Evolutionary conservation across 805 yeast genomes (phyloP).

Genomic region (Phaffomyces opuntiae): DNA sequence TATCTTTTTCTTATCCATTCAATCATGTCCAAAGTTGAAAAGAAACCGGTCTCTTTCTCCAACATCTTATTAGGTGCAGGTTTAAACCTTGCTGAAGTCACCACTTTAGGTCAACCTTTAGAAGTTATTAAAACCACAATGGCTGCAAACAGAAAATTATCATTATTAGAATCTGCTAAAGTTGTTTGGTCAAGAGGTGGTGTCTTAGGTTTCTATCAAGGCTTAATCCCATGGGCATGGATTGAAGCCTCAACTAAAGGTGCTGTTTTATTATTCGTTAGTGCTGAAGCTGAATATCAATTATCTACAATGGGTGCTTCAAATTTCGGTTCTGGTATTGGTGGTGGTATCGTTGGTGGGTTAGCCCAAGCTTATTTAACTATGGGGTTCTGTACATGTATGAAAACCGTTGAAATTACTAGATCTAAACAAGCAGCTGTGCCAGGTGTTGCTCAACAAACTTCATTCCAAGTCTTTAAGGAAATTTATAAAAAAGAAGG

Average conservation of each 20-base stretch:
- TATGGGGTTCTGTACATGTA: conserved; percentile 97
- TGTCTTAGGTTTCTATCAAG: conserved; percentile 86
- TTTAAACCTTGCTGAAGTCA: conserved; percentile 84
- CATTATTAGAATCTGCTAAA: conserved; percentile 58
- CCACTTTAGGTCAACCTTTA: conserved; percentile 93
- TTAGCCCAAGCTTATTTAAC: conserved; percentile 93
- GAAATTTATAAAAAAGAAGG: conserved; percentile 85
- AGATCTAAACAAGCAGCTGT: conserved; percentile 68
- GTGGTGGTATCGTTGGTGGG: conserved; percentile 96
- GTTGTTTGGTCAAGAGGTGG: conserved; percentile 95
- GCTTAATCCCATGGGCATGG: conserved; percentile 99
- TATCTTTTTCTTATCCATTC: background rate
- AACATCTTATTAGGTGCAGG: conserved; percentile 93
- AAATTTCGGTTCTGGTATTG: conserved; percentile 80
- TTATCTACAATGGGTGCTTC: conserved; percentile 57
- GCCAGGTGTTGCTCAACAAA: conserved; percentile 61
- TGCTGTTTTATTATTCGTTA: conserved; percentile 87
- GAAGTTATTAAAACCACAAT: conserved; percentile 95
- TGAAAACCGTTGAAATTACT: conserved; percentile 98
- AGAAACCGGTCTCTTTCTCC: conserved; percentile 82
- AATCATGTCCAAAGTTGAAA: conserved; percentile 36
- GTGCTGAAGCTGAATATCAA: conserved; percentile 85
- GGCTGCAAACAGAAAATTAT: conserved; percentile 88
- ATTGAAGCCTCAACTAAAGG: conserved; percentile 99
- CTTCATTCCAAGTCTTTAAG: conserved; percentile 79